A percentile compares a stretch with the other conserved stretches of the same genome.
These are phyloP conservation scores for Epichloe coenophiala DNA, from an alignment of 2,329 filamentous ascomycete genomes.

Conservation along the genomic window DNA sequence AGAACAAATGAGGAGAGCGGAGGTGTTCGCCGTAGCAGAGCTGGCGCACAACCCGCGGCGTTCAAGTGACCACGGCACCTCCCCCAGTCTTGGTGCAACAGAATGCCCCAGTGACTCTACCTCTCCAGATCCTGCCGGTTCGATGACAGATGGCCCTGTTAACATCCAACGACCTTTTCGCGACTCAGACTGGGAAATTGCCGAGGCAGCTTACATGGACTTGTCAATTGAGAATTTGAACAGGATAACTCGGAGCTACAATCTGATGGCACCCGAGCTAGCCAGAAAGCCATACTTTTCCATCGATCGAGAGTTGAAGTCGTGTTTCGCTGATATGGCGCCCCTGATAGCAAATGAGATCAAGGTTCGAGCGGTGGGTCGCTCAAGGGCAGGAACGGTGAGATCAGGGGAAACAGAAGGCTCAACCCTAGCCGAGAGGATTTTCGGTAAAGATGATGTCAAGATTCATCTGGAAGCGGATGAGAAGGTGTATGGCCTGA, in stretches of 20 bases:
- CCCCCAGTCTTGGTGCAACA: background rate
- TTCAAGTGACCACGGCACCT: background rate
- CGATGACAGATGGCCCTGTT: background rate
- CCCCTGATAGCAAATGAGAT: conserved; percentile 63
- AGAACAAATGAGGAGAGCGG: conserved; percentile 57
- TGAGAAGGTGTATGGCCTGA: conserved; percentile 68
- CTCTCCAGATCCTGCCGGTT: background rate
- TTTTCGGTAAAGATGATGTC: conserved; percentile 36
- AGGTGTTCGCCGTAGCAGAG: conserved; percentile 66
- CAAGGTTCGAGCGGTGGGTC: conserved; percentile 45
- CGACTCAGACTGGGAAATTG: conserved; percentile 60
- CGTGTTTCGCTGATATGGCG: conserved; percentile 78
- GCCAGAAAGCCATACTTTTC: conserved; percentile 88
- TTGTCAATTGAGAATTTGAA: conserved; percentile 71
- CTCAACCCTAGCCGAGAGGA: conserved; percentile 44
- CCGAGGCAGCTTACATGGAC: conserved; percentile 61
- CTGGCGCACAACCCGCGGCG: conserved; percentile 44
- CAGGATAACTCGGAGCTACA: conserved; percentile 70
- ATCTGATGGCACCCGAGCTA: conserved; percentile 82
- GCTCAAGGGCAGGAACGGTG: conserved; percentile 24
- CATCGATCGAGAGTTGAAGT: conserved; percentile 65
- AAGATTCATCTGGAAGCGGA: conserved; percentile 61
- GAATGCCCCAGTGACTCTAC: background rate
- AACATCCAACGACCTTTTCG: conserved; percentile 51
- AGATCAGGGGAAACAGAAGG: conserved; percentile 19